Base-by-base conservation (phyloP, 441 rosid species). In the Brassica balearica region DNA sequence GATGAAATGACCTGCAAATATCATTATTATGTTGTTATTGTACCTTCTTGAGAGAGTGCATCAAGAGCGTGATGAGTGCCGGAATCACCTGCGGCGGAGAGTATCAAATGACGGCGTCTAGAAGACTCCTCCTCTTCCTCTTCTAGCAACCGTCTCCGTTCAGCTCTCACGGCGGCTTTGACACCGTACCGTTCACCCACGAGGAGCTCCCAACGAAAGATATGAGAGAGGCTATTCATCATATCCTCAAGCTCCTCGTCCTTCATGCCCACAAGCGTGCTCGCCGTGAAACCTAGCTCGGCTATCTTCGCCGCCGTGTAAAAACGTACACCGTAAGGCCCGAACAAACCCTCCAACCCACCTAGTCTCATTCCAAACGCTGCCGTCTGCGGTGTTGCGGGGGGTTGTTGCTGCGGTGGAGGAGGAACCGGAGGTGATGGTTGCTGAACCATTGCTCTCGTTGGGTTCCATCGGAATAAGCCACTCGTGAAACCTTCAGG, bases 221-320 rank as follows among this genome's bases (percentile, higher is more conserved):
- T 88, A 68, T 95, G 99, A 51, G 89, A 84, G 51, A 95, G 81
- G 68, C 94, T 93, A 82, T 89, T 91, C 95, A 95, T 95, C 99
- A 95, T 95, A 76, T 95, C 99, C 3, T 95, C 99, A 4, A 95
- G 87, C 88, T 95, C 99, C 72, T 90, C 99, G 22, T 95, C 99
- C 68, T 73, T 91, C 99, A 95, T 95, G 70, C 86, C 89, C 69
- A 95, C 68, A 1, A 95, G 93, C n/a, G 99, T 95, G 74, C 84
- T 95, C 27, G 86, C 96, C 4, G 99, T 95, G 75, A 95, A 95
- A 43, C 99, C 99, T 27, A 95, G 80, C 85, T 95, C 99, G 0
- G 98, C 95, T 73, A 95, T 93, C 83, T 88, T 93, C 8, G 94
- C 90, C 10, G 95, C 92, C 32, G 99, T 95, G 85, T 84, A 87